These are phyloP conservation scores for Mycosarcoma maydis DNA, from an alignment of 1,284 basidiomycete genomes.

Conservation along the genomic window DNA sequence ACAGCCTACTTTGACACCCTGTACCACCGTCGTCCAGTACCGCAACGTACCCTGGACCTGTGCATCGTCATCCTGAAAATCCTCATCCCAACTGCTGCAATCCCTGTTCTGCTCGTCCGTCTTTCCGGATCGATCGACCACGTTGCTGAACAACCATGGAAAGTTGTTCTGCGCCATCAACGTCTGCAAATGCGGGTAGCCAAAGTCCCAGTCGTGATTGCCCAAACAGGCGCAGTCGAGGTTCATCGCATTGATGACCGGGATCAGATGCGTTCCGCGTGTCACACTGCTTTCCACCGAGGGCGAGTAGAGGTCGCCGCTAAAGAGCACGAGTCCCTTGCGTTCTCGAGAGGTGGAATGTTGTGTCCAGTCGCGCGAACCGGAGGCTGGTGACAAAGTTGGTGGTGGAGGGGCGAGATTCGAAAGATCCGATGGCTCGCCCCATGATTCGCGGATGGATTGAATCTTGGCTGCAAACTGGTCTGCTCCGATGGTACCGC, in stretches of 20 bases:
- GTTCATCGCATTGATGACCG: constrained; percentile 58
- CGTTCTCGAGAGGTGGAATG: constrained; percentile 26
- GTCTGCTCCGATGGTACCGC: constrained; percentile 63
- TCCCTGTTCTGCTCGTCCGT: constrained; percentile 66
- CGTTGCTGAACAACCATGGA: constrained; percentile 40
- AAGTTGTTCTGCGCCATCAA: constrained; percentile 40
- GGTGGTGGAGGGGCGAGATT: constrained; percentile 26
- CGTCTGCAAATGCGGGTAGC: constrained; percentile 39
- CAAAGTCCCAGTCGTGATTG: constrained; percentile 62
- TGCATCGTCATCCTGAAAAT: constrained; percentile 70
- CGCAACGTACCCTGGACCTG: constrained; percentile 52
- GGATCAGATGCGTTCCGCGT: constrained; percentile 88
- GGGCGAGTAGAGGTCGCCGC: constrained; percentile 79
- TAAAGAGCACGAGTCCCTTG: constrained; percentile 81
- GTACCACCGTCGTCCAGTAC: constrained; percentile 75
- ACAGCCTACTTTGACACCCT: constrained; percentile 77
- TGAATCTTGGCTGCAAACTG: constrained; percentile 69
- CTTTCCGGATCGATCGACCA: constrained; percentile 77
- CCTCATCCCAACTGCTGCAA: constrained; percentile 68
- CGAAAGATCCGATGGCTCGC: constrained; percentile 32
- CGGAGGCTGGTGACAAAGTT: constrained; percentile 1
- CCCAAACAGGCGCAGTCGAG: constrained; percentile 72
- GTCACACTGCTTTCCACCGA: constrained; percentile 87
- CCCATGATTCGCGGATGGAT: constrained; percentile 49
- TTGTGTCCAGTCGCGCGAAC: constrained; percentile 21